Percentiles rank a stretch among this genome's conserved stretches.
Conservation (phyloP, 2,329 filamentous ascomycete species). For the Hypomyces rosellus region DNA sequence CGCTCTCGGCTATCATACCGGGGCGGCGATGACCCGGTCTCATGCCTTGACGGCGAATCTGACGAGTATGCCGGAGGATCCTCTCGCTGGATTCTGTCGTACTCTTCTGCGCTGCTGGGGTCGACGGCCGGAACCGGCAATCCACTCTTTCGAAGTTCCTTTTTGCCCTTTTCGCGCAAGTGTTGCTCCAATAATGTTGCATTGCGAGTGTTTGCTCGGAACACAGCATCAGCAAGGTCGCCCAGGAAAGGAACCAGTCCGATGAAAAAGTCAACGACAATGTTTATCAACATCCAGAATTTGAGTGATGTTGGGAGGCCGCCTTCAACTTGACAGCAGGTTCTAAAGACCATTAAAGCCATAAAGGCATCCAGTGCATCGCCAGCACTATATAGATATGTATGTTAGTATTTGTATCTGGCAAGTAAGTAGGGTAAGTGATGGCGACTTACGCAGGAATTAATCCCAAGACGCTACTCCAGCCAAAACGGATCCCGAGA, state of each 20-base stretch:
- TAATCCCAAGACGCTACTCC: conserved; percentile 78
- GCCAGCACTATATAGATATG: conserved; percentile 49
- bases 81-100: conserved; percentile 35
- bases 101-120: conserved; percentile 47
- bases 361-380: conserved; percentile 69
- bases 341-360: conserved; percentile 67
- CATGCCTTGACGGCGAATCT: conserved; percentile 19
- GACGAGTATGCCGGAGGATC: conserved; percentile 23
- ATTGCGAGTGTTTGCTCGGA: conserved; percentile 72
- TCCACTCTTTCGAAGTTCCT: conserved; percentile 43
- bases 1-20: conserved; percentile 10
- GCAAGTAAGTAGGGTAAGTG: not conserved
- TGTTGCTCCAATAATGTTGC: conserved; percentile 62
- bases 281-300: conserved; percentile 73
- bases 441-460: conserved; percentile 63
- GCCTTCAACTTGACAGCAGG: conserved; percentile 68
- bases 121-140: conserved; percentile 41
- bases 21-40: conserved; percentile 18
- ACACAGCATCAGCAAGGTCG: conserved; percentile 66
- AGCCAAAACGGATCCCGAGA: conserved; percentile 79
- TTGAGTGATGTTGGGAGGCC: conserved; percentile 59
- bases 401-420: not conserved
- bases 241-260: conserved; percentile 71
- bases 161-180: conserved; percentile 61
- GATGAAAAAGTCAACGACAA: conserved; percentile 65